Base-by-base conservation (phyloP, 495 filamentous ascomycete species). In the Hyaloscypha variabilis region DNA sequence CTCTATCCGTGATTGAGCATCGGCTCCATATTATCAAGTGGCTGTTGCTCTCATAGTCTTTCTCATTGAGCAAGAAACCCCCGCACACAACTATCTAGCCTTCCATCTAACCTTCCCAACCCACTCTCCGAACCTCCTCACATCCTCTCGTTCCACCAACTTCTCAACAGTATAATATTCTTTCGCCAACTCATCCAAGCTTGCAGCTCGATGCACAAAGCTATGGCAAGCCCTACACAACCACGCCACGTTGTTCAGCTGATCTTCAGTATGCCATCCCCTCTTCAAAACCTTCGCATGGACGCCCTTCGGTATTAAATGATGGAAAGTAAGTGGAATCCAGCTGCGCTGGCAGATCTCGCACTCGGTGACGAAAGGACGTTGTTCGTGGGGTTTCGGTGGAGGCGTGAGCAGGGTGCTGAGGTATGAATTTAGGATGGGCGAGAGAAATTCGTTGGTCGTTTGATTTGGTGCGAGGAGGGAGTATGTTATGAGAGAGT, bases 181-280 rank as follows among this genome's bases (percentile, higher is more conserved):
- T 72, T 82, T 81, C 14, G 91, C 92, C 68, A 97, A 76, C 71
- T 91, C 91, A 82, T 97, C 93, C 73, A 94, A 92, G 3, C 76
- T 79, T 17, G 86, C 88, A 70, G 91, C 83, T 36, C 85, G 76
- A 82, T 97, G 93, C 74, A 96, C 91, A 73, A 93, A 92, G 34
- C 82, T 83, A 82, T 97, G 93, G 71, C 93, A 97, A 19, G 93
- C 91, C 24, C 92, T 83, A 79, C 93, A 96, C 70, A 97, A 74
- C 92, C 92, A 97, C 30, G 93, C 93, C 28, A 96, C 92, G 73
- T 85, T 92, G 73, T 91, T 85, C 76, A 94, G 69, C 78, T 85
- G 82, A 80, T 88, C 88, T 66, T 87, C 86, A 19, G 84, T 82
- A 80, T 93, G 90, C 92, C 92, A 96, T 4, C 91, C 91, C 30